Conservation (phyloP, 83 land plant genomes). For the Larix sibirica region DNA sequence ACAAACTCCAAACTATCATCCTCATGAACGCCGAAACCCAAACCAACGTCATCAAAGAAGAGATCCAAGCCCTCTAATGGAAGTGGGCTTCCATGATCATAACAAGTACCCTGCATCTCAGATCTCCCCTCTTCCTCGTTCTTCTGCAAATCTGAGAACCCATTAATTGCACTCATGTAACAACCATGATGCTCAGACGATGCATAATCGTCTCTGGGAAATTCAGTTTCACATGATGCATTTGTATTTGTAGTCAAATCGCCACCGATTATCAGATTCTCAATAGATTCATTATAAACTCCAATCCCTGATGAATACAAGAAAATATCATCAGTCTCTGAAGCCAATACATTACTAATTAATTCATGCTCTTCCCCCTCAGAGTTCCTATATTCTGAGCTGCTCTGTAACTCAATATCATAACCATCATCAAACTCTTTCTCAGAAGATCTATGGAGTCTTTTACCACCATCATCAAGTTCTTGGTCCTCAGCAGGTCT, state of each 20-base stretch:
- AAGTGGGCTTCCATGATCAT: background rate
- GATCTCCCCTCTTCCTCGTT: background rate
- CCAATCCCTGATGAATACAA: background rate
- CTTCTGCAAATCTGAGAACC: background rate
- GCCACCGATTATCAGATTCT: background rate
- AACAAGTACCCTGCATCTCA: background rate
- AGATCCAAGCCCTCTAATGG: constrained; percentile 13
- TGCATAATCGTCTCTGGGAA: background rate
- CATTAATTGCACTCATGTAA: background rate
- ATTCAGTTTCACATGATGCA: background rate
- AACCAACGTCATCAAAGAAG: constrained; percentile 7
- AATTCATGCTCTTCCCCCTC: background rate
- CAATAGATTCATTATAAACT: constrained; percentile 4
- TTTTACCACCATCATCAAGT: background rate
- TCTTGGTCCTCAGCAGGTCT: background rate
- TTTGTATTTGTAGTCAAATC: background rate
- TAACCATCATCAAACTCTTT: background rate
- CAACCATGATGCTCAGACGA: background rate
- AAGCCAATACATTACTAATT: background rate
- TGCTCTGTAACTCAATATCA: background rate
- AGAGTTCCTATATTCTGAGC: background rate
- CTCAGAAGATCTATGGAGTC: background rate
- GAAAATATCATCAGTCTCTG: constrained; percentile 1
- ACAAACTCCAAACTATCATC: background rate
- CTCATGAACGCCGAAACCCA: constrained; percentile 10